Evolutionary conservation across 306 rosid genomes (phyloP), one percentile per base, ranked within the genome.

Genomic region (Dalbergia oliveri): DNA sequence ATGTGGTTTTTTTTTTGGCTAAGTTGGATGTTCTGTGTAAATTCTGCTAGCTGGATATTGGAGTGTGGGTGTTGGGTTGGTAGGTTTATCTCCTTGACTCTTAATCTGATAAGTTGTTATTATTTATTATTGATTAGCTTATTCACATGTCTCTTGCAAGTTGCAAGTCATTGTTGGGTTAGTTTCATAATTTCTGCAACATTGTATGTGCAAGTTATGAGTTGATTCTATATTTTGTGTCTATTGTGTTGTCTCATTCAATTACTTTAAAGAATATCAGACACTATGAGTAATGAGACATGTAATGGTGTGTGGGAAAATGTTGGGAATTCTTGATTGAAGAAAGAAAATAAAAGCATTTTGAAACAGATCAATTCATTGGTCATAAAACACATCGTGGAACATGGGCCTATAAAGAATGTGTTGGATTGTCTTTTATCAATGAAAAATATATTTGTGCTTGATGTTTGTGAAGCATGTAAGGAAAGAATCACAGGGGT

Each of bases 21-120:
- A 69, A 23, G 60, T 37, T 44, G 62, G 66, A 72, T 39, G 18
- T 19, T 10, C 51, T 79, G n/a, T 53, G 8, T 71, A 72, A 59
- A 45, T 16, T 47, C n/a, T 47, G 61, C 35, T 14, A 14, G 5
- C 14, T 60, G 3, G 43, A 11, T 23, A n/a, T 34, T 16, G 18
- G 50, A 33, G 11, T 35, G 35, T 54, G 50, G 13, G 56, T 50
- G 4, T 7, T 18, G 6, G 58, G 33, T 54, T 54, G 19, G 41
- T 56, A 44, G 44, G 12, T 39, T 31, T 45, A 11, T 43, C 14
- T 31, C n/a, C 5, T 44, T 44, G 21, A 21, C 23, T 26, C 53
- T 31, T 10, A 16, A 9, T 69, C 68, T 31, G 12, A 21, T 58
- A 19, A 9, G 49, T 26, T 23, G 34, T 39, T 45, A 9, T 70